Evolutionary conservation across 2,329 filamentous ascomycete genomes (phyloP).

Genomic region (Diaporthe ilicicola): DNA sequence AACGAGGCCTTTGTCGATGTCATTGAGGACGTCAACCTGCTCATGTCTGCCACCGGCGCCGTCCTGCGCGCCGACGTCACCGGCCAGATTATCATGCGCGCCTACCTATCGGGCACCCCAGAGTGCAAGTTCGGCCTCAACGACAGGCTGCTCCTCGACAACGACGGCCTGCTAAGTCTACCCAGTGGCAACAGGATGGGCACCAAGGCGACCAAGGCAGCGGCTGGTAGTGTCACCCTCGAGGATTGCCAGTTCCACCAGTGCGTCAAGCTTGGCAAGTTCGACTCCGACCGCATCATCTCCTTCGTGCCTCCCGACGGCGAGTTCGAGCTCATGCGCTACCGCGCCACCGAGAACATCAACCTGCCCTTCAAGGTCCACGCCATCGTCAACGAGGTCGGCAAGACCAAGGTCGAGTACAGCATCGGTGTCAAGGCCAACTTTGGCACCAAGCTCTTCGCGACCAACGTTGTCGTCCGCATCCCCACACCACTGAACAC

Average conservation of each 20-base stretch:
- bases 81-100: constrained; percentile 98
- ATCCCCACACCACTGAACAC: constrained; percentile 98
- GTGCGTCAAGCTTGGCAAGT: constrained; percentile 96
- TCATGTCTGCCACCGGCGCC: constrained; percentile 98
- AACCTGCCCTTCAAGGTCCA: constrained; percentile 99
- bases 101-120: constrained; percentile 93
- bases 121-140: constrained; percentile 99
- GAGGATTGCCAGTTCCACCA: constrained; percentile 99
- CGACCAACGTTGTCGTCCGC: constrained; percentile 92
- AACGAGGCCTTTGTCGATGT: constrained; percentile 99
- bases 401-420: constrained; percentile 97
- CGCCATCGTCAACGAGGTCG: constrained; percentile 96
- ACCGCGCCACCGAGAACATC: constrained; percentile 97
- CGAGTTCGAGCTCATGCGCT: constrained; percentile 98
- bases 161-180: constrained; percentile 70
- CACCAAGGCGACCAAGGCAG: constrained; percentile 92
- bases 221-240: constrained; percentile 91
- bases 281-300: constrained; percentile 96
- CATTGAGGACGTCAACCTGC: constrained; percentile 97
- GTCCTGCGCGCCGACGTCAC: constrained; percentile 96
- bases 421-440: constrained; percentile 98
- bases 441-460: constrained; percentile 94
- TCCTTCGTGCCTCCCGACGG: constrained; percentile 96
- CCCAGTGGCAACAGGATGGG: constrained; percentile 80
- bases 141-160: constrained; percentile 90